Percentiles rank a stretch among this genome's conserved stretches.
These are phyloP conservation scores for Mucor velutinosus DNA, from an alignment of 371 early-diverging fungal species.

Conservation along the genomic window DNA sequence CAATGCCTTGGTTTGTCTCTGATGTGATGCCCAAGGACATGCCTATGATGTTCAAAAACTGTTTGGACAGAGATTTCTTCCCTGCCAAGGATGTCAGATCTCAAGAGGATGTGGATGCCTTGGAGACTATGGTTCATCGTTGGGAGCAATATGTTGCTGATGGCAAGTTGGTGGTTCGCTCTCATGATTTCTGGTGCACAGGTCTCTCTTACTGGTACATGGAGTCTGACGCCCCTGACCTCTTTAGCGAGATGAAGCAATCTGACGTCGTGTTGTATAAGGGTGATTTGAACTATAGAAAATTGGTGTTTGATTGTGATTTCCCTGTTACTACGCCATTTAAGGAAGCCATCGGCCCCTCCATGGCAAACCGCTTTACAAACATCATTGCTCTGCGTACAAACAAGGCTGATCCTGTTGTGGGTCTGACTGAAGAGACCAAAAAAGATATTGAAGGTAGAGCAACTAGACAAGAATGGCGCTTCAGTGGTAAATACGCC, in stretches of 20 bases:
- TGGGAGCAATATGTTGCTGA: conserved; percentile 68
- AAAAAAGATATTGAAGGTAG: conserved; percentile 56
- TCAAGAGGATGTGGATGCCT: conserved; percentile 44
- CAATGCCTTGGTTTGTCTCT: conserved; percentile 93
- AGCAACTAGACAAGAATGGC: conserved; percentile 53
- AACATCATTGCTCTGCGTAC: conserved; percentile 80
- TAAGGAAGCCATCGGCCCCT: conserved; percentile 76
- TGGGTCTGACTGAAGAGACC: conserved; percentile 72
- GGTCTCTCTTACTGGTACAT: conserved; percentile 82
- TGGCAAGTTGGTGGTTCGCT: conserved; percentile 65
- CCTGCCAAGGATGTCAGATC: conserved; percentile 30
- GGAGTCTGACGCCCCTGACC: conserved; percentile 56
- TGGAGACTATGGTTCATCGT: conserved; percentile 58
- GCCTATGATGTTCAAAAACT: conserved; percentile 61
- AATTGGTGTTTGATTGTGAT: conserved; percentile 85
- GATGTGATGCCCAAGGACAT: conserved; percentile 85
- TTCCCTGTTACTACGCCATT: conserved; percentile 87
- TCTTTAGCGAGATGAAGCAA: conserved; percentile 59
- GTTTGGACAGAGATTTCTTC: conserved; percentile 48
- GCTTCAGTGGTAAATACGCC: conserved; percentile 82
- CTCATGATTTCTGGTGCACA: conserved; percentile 85
- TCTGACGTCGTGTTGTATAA: conserved; percentile 85
- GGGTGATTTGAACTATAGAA: conserved; percentile 96
- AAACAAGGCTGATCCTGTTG: conserved; percentile 85
- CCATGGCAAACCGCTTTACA: conserved; percentile 56